These are phyloP conservation scores for Russula sp. DNA, from an alignment of 768 basidiomycete species.

Conservation along the genomic window DNA sequence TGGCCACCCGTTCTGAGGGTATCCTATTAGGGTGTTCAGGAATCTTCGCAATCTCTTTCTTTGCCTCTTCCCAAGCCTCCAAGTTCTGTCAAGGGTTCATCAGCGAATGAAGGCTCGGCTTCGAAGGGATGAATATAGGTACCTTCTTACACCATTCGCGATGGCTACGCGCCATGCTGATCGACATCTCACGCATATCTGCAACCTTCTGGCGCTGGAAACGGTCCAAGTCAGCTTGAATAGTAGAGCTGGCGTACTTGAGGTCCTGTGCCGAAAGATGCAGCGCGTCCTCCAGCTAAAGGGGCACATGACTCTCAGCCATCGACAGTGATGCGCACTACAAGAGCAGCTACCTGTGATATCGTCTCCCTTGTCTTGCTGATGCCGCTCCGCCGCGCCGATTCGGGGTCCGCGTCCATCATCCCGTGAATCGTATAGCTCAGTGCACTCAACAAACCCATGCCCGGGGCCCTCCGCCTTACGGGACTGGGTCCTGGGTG, in stretches of 20 bases:
- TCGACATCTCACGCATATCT: constrained; percentile 89
- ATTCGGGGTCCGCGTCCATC: constrained; percentile 99
- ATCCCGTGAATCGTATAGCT: constrained; percentile 95
- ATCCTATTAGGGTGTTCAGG: constrained; percentile 81
- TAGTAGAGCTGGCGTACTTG: constrained; percentile 92
- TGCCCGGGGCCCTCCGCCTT: constrained; percentile 60
- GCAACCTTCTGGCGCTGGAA: constrained; percentile 99
- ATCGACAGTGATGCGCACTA: not conserved
- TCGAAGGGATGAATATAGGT: constrained; percentile 12
- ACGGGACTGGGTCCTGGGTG: constrained; percentile 75
- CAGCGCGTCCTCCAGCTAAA: constrained; percentile 89
- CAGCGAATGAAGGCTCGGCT: not conserved
- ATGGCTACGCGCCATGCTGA: constrained; percentile 84
- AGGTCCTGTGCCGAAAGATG: constrained; percentile 90
- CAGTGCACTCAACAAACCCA: constrained; percentile 84
- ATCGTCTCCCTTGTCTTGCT: constrained; percentile 92
- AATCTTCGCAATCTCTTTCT: constrained; percentile 85
- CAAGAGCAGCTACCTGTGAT: constrained; percentile 61
- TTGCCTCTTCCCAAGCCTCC: constrained; percentile 95
- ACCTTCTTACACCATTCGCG: constrained; percentile 98
- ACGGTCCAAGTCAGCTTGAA: constrained; percentile 95
- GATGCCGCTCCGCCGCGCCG: constrained; percentile 86
- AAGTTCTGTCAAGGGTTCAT: constrained; percentile 59
- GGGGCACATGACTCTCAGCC: constrained; percentile 10
- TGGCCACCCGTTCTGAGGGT: constrained; percentile 37